Conservation (phyloP, 2,329 filamentous ascomycete species). For the Fusarium buharicum region DNA sequence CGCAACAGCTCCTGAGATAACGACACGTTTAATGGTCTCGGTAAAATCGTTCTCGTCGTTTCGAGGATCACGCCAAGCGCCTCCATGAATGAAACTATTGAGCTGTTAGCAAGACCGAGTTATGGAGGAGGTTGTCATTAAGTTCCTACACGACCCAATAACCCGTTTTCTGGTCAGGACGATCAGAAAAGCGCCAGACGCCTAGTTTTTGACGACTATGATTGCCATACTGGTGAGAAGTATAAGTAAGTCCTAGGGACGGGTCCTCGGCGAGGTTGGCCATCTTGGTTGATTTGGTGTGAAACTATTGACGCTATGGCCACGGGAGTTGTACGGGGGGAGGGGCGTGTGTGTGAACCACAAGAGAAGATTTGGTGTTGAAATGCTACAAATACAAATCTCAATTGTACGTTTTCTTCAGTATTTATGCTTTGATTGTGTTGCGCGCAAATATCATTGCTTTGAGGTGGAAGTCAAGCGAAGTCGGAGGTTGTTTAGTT, state of each 20-base stretch:
- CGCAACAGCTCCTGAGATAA: constrained; percentile 44
- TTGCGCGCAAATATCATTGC: too few relatives aligned
- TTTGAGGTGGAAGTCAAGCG: constrained; percentile 6
- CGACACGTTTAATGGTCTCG: constrained; percentile 57
- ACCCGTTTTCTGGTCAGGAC: constrained; percentile 28
- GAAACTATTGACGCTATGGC: constrained; percentile 23
- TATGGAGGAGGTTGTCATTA: background rate
- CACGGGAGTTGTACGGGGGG: constrained; percentile 8
- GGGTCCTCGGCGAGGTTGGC: constrained; percentile 31
- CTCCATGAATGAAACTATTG: constrained; percentile 68
- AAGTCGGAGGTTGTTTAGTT: constrained; percentile 7
- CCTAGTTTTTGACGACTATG: constrained; percentile 58
- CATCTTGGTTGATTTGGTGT: constrained; percentile 30
- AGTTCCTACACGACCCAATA: constrained; percentile 53
- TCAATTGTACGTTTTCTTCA: constrained; percentile 12
- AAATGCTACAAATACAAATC: constrained; percentile 12
- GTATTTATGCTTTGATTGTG: background rate
- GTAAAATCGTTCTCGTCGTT: constrained; percentile 59
- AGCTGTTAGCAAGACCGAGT: constrained; percentile 18
- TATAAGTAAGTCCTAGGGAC: constrained; percentile 45
- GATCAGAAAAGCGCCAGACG: constrained; percentile 54
- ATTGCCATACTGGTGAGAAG: constrained; percentile 52
- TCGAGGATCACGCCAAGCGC: constrained; percentile 70
- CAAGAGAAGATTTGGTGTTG: constrained; percentile 12
- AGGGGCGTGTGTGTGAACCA: background rate